phyloP scores from a whole-genome alignment of 768 basidiomycete genomes.

The Tylopilus cervinicoccineus region DNA sequence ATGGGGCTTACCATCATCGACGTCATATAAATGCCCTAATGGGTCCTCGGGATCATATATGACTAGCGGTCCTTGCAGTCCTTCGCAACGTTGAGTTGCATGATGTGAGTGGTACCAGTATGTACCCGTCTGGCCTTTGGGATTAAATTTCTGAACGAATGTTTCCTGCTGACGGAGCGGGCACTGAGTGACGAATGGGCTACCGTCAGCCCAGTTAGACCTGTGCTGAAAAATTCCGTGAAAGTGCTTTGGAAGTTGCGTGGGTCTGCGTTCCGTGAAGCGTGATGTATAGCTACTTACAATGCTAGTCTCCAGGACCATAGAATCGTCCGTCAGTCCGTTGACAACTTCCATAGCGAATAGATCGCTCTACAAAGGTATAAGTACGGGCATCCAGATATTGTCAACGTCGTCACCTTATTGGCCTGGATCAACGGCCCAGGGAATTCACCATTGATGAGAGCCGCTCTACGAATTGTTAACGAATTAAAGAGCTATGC shows the following conservation, averaged over 20 bases:
- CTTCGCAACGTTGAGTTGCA: conserved; percentile 1
- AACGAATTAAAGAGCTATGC: not conserved
- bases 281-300: conserved; percentile 12
- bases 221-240: conserved; percentile 5
- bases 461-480: not conserved
- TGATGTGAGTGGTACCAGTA: conserved; percentile 39
- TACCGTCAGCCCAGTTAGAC: conserved; percentile 8
- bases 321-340: conserved; percentile 36
- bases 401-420: conserved; percentile 25
- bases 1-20: conserved; percentile 35
- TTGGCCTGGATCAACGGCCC: conserved; percentile 39
- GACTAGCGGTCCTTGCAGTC: conserved; percentile 27
- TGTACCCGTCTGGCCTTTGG: conserved; percentile 28
- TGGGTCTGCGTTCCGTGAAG: conserved; percentile 12
- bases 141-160: conserved; percentile 35
- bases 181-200: conserved; percentile 2
- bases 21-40: conserved; percentile 33
- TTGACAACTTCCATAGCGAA: not conserved
- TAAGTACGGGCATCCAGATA: not conserved
- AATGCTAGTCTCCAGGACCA: conserved; percentile 44
- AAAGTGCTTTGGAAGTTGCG: not conserved
- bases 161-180: conserved; percentile 13
- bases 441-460: conserved; percentile 25
- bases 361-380: not conserved
- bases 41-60: conserved; percentile 8